Percentiles rank a stretch among this genome's conserved stretches.
phyloP scores from a whole-genome alignment of 805 yeast genomes.

The Candida schatavii region DNA sequence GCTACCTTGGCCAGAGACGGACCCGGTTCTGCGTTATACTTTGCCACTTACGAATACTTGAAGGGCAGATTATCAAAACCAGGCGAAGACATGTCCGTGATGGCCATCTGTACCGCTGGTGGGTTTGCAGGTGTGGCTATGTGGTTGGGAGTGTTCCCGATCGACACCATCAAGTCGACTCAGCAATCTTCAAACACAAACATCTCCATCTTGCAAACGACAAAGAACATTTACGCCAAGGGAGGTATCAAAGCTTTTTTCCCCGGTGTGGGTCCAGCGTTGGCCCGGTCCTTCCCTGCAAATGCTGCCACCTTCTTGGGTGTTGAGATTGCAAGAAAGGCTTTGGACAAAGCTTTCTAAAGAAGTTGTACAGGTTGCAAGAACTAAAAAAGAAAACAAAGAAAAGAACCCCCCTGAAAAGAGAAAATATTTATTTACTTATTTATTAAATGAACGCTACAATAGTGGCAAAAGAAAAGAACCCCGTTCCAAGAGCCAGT shows the following conservation, averaged over 20 bases:
- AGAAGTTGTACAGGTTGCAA: constrained; percentile 1
- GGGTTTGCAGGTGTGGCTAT: constrained; percentile 94
- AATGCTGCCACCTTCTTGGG: constrained; percentile 99
- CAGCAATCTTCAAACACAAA: constrained; percentile 63
- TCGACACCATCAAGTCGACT: constrained; percentile 88
- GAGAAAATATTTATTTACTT: neutral
- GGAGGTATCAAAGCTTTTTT: constrained; percentile 90
- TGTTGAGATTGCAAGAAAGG: constrained; percentile 71
- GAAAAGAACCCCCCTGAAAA: too few relatives aligned
- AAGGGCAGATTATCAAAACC: constrained; percentile 61
- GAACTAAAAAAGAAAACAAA: too few relatives aligned
- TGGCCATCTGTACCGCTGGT: constrained; percentile 84
- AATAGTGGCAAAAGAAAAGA: neutral
- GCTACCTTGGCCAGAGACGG: constrained; percentile 97
- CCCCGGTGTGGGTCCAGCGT: constrained; percentile 97
- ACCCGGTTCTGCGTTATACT: constrained; percentile 93
- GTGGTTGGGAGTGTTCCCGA: constrained; percentile 96
- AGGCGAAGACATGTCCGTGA: constrained; percentile 58
- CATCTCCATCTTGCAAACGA: constrained; percentile 59
- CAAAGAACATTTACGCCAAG: constrained; percentile 62
- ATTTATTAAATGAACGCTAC: neutral
- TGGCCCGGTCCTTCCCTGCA: constrained; percentile 94
- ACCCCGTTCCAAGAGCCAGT: too few relatives aligned
- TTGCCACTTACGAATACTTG: constrained; percentile 87
- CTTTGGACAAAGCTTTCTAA: constrained; percentile 35